These are phyloP conservation scores for Funneliformis caledonium DNA, from an alignment of 371 early-diverging fungal species.

Conservation along the genomic window DNA sequence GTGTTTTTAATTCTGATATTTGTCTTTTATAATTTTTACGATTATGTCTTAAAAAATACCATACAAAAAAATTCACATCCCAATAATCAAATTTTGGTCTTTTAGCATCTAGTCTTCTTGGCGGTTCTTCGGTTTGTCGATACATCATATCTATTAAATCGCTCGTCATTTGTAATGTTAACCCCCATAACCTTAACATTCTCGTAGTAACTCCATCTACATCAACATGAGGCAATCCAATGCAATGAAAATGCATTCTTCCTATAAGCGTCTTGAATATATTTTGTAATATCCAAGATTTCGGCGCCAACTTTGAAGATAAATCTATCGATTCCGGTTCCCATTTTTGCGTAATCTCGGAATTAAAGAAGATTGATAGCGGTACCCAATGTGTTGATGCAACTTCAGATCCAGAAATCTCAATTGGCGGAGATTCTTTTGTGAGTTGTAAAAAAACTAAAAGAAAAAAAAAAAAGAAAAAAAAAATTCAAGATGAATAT, in stretches of 20 bases:
- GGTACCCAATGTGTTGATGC: slow-evolving; percentile 36
- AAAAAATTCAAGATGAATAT: neutral
- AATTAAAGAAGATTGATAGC: slow-evolving; percentile 20
- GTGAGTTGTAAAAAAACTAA: slow-evolving; percentile 36
- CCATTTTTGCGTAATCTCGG: slow-evolving; percentile 15
- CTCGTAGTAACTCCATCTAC: neutral
- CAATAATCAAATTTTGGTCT: slow-evolving; percentile 39
- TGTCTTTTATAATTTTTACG: neutral
- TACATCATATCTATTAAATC: slow-evolving; percentile 40
- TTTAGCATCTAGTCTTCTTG: slow-evolving; percentile 29
- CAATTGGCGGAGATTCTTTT: slow-evolving; percentile 1
- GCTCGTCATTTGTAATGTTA: slow-evolving; percentile 37
- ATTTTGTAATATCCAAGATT: slow-evolving; percentile 28
- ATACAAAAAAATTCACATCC: slow-evolving; percentile 37
- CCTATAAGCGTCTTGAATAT: slow-evolving; percentile 28
- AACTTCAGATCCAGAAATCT: slow-evolving; percentile 38
- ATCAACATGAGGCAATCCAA: slow-evolving; percentile 17
- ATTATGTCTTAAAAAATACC: slow-evolving; percentile 32
- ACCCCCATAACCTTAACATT: slow-evolving; percentile 28
- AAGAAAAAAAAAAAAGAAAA: neutral
- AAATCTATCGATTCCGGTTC: slow-evolving; percentile 33
- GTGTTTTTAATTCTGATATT: neutral
- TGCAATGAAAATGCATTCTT: slow-evolving; percentile 39
- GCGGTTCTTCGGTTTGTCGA: slow-evolving; percentile 11
- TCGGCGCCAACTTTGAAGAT: slow-evolving; percentile 28